Evolutionary conservation across 2,329 filamentous ascomycete species (phyloP), one percentile per base, ranked within the genome.

Genomic region (Talaromyces sp.): DNA sequence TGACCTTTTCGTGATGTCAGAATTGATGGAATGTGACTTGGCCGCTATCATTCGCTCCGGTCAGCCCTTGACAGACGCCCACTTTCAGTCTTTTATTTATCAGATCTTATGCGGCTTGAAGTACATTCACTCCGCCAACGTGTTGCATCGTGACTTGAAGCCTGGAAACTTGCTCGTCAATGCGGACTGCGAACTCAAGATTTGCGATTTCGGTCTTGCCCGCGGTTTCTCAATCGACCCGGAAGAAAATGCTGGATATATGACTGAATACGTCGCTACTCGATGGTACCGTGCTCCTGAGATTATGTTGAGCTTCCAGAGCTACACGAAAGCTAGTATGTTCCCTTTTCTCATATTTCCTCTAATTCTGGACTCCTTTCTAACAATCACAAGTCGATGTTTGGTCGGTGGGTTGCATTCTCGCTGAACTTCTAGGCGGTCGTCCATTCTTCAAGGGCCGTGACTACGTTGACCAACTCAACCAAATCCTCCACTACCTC

Each of bases 41-140:
- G 95, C 95, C 37, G 95, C 95, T 70, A 99, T 99, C 78, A 98
- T 99, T 73, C 89, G 95, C 71, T 98, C 94, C 48, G 95, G 95
- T 68, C 95, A 99, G 78, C 93, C 95, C 57, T 84, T 99, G 76
- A 99, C 95, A 75, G 95, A 99, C 76, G 95, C 95, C 63, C 95
- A 99, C 80, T 99, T 99, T 84, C 95, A 99, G 81, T 98, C 95
- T 61, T 99, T 99, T 82, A 97, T 99, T 82, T 99, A 99, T 84
- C 95, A 99, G 85, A 99, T 99, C 71, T 90, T 99, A 6, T 98
- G 95, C 78, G 95, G 95, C 69, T 85, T 99, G 72, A 99, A 99
- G 84, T 99, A 98, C 80, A 98, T 99, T 70, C 95, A 99, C 83
- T 98, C 94, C 24, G 95, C 95, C 71, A 98, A 98, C 74, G 95